Evolutionary conservation across 441 rosid genomes (phyloP).

Genomic region (Bocquillonia castaneifolia): DNA sequence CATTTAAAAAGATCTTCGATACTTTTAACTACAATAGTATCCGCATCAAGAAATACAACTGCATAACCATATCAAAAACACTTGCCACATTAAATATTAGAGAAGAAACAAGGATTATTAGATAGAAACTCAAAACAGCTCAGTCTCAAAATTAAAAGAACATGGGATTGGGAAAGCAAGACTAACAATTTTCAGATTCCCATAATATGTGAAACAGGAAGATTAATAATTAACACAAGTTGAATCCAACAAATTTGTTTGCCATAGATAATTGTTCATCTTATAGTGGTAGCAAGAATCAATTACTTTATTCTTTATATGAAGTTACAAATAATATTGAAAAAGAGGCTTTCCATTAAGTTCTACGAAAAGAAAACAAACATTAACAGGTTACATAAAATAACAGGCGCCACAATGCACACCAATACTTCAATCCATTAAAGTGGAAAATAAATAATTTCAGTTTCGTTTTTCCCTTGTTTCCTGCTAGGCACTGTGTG

Average conservation of each 20-base stretch:
- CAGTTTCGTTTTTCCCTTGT: background rate
- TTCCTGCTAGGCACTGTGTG: background rate
- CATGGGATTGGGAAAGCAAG: background rate
- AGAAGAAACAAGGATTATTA: background rate
- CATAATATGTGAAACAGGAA: background rate
- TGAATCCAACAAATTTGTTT: background rate
- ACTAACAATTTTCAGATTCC: conserved; percentile 8
- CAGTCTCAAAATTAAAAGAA: conserved; percentile 7
- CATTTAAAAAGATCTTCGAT: conserved; percentile 84
- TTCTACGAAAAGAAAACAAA: background rate
- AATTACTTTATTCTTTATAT: background rate
- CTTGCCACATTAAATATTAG: background rate
- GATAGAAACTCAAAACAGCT: background rate
- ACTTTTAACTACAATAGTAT: conserved; percentile 92
- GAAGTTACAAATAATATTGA: background rate
- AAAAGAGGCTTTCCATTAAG: background rate
- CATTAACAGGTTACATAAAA: background rate
- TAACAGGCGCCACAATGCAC: background rate
- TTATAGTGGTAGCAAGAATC: background rate
- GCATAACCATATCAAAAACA: conserved; percentile 25
- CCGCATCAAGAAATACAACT: conserved; percentile 95
- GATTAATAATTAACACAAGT: background rate
- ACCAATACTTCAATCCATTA: background rate
- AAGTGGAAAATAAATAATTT: background rate
- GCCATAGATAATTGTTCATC: background rate